These are phyloP conservation scores for Ceratocystis smalleyi DNA, from an alignment of 2,329 filamentous ascomycete species.

Conservation along the genomic window DNA sequence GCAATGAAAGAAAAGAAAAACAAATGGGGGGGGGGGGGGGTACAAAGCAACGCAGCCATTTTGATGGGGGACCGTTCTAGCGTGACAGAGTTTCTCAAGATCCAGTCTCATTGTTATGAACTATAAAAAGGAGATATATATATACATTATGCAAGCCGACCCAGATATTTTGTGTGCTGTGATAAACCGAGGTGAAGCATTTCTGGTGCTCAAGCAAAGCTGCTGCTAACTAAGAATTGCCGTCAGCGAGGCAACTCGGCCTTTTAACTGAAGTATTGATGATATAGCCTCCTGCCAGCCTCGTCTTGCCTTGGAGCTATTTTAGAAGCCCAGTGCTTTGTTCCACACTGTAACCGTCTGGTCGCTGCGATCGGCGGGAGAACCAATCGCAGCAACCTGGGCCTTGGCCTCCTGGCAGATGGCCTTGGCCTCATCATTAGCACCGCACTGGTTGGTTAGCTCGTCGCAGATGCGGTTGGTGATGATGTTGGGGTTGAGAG, in stretches of 20 bases:
- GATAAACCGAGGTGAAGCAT: not conserved
- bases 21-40: not conserved
- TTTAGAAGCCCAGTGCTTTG: constrained; percentile 16
- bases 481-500: constrained; percentile 58
- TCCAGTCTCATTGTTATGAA: constrained; percentile 8
- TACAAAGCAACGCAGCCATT: not conserved
- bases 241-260: not conserved
- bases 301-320: not conserved
- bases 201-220: not conserved
- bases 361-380: constrained; percentile 15
- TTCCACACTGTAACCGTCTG: constrained; percentile 17
- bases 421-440: constrained; percentile 42
- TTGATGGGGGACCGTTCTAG: not conserved
- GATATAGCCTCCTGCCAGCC: not conserved
- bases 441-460: constrained; percentile 49
- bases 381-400: constrained; percentile 16
- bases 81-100: not conserved
- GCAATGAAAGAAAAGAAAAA: not conserved
- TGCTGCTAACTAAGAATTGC: not conserved
- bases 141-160: not conserved
- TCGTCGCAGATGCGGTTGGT: constrained; percentile 58
- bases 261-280: not conserved
- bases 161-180: not conserved
- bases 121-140: not conserved
- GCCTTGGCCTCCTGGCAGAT: constrained; percentile 39